Percentiles rank a stretch among this genome's conserved stretches.
Evolutionary conservation across 2,329 filamentous ascomycete species (phyloP).

Genomic region (Apiospora malaysiana): DNA sequence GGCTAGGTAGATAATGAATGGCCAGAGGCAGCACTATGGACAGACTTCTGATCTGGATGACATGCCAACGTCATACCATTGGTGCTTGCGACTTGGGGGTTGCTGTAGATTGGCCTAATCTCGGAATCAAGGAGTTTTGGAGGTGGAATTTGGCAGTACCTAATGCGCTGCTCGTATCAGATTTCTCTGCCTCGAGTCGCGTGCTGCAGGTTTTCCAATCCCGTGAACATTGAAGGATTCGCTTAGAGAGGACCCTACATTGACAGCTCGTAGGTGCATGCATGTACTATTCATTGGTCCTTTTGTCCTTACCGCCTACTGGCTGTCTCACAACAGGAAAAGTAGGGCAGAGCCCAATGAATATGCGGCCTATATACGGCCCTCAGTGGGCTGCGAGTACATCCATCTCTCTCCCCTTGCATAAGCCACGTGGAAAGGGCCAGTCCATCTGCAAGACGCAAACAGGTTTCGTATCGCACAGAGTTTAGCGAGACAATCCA

Average conservation of each 20-base stretch:
- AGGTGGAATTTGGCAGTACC: neutral
- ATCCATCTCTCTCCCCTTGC: constrained; percentile 2
- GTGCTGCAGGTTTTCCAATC: neutral
- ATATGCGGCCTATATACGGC: neutral
- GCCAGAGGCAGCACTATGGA: neutral
- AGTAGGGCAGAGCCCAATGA: neutral
- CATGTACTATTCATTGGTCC: neutral
- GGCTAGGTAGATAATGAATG: too few relatives aligned
- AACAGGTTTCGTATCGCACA: constrained; percentile 10
- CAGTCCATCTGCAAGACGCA: neutral
- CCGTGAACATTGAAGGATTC: neutral
- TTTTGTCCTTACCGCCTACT: neutral
- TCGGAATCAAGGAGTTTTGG: neutral
- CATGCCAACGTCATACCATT: neutral
- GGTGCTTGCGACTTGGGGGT: neutral
- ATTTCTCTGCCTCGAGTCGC: neutral
- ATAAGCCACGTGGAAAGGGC: constrained; percentile 11
- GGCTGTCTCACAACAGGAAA: neutral
- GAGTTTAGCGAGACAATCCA: constrained; percentile 10
- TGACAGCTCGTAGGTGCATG: neutral
- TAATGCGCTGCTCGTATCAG: neutral
- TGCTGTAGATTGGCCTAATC: neutral
- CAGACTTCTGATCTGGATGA: neutral
- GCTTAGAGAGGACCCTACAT: neutral
- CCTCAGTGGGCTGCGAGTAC: neutral